phyloP scores from a whole-genome alignment of 768 basidiomycete genomes.

The Albatrellus ellisii region DNA sequence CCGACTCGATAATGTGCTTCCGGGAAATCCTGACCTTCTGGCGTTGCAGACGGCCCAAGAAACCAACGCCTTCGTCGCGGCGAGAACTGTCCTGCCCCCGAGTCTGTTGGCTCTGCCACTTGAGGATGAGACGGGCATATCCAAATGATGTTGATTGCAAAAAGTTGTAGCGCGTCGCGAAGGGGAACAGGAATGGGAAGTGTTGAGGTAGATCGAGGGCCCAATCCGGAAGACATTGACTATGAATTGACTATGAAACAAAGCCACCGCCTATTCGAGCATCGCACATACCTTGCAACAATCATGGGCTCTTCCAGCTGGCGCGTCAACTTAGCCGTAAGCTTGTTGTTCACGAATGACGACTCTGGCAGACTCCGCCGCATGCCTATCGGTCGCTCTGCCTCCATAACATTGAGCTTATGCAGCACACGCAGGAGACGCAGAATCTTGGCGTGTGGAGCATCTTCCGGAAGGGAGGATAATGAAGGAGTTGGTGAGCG shows the following conservation, averaged over 20 bases:
- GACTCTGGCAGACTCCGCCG: constrained; percentile 59
- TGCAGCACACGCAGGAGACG: constrained; percentile 81
- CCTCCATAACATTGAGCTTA: constrained; percentile 64
- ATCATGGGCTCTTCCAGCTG: constrained; percentile 99
- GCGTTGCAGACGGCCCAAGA: constrained; percentile 82
- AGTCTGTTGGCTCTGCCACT: constrained; percentile 84
- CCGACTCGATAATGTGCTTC: constrained; percentile 89
- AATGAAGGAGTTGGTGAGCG: constrained; percentile 55
- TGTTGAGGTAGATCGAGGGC: constrained; percentile 89
- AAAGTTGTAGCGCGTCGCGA: constrained; percentile 95
- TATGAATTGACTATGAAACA: constrained; percentile 20
- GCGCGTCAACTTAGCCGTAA: constrained; percentile 93
- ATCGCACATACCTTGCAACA: constrained; percentile 67
- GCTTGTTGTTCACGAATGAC: constrained; percentile 93
- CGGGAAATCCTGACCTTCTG: constrained; percentile 97
- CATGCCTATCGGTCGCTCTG: constrained; percentile 43
- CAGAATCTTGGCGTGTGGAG: constrained; percentile 81
- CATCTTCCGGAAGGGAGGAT: constrained; percentile 73
- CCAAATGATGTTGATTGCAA: constrained; percentile 96
- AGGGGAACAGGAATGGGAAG: constrained; percentile 98
- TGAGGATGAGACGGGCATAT: constrained; percentile 87
- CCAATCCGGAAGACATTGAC: constrained; percentile 96
- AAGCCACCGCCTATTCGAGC: not conserved
- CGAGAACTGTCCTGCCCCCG: constrained; percentile 69
- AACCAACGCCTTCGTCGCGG: constrained; percentile 84